Evolutionary conservation across 352 stramenopile genomes (phyloP), one percentile per base, ranked within the genome.

Genomic region (Phytophthora agathidicida): DNA sequence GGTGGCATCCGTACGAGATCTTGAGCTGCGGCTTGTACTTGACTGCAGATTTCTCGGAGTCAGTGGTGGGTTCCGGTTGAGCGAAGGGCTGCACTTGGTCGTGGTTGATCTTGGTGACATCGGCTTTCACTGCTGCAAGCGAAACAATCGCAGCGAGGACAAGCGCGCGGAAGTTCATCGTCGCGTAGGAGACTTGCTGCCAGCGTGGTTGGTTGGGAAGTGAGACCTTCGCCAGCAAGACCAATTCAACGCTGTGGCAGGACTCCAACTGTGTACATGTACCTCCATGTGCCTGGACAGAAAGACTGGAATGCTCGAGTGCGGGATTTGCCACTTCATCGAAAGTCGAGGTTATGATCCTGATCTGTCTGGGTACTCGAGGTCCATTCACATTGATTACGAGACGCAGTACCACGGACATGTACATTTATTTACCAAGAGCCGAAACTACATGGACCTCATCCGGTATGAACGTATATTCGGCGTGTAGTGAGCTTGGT

Each of bases 11-110:
- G 41, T 41, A 28, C 2, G 39, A 41, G 4, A 61, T 50, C 14
- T 35, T 27, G 13, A 59, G 50, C 20, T 53, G 52, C 0, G 39
- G 31, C 7, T 53, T 61, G 52, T 44, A 61, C 24, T 61, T 61
- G 32, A 46, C 19, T 2, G 52, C 52, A 14, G 41, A 19, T 14
- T 53, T 61, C 31, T 61, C 41, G 10, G 52, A 59, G 23, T 57
- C 28, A 7, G 35, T 57, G 11, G 13, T 31, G 14, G 35, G 36
- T 30, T 46, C 24, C 6, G 17, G 20, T n/a, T 59, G 17, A n/a
- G 38, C 17, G 28, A 59, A 59, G 5, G 50, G 28, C 20, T 59
- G 37, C 19, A 59, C 42, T 38, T 49, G 27, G 30, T 59, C 50
- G 19, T 59, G 28, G 8, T 50, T 24, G 19, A 59, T 50, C 28